These are phyloP conservation scores for Pseudonitzschia multiseries DNA, from an alignment of 108 stramenopile species.

Conservation along the genomic window DNA sequence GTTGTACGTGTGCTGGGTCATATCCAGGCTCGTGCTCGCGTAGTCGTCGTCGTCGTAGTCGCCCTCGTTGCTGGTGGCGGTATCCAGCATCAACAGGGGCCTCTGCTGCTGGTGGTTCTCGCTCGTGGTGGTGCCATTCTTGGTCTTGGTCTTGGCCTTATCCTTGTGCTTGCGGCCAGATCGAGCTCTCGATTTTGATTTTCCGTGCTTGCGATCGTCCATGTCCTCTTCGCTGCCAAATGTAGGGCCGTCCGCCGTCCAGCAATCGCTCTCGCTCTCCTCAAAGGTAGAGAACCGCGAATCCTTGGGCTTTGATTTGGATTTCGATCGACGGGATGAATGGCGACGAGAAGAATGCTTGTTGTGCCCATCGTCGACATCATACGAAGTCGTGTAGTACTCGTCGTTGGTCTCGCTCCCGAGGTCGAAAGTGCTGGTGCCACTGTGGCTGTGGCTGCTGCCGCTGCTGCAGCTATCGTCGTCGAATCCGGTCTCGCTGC, in stretches of 20 bases:
- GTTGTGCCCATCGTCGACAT: not conserved
- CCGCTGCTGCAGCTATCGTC: not conserved
- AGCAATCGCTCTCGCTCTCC: not conserved
- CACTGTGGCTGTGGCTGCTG: not conserved
- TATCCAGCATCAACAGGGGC: not conserved
- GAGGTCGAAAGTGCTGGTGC: not conserved
- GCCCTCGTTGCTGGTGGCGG: not conserved
- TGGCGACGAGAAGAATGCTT: not conserved
- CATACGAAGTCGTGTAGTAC: conserved; percentile 1
- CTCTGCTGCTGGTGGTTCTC: not conserved
- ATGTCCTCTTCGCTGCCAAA: conserved; percentile 5
- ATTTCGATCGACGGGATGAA: not conserved
- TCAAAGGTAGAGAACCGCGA: not conserved
- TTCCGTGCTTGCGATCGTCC: not conserved
- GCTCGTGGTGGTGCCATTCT: no score
- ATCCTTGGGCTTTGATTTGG: not conserved
- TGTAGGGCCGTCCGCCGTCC: not conserved
- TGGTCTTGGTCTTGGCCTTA: no score
- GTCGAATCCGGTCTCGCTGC: not conserved
- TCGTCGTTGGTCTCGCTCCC: not conserved
- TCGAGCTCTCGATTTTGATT: not conserved
- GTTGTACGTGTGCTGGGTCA: not conserved
- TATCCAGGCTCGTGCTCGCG: not conserved
- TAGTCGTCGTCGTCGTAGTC: not conserved
- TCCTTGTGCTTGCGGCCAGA: no score